Percentiles rank a stretch among this genome's conserved stretches.
Conservation (phyloP, 495 filamentous ascomycete species). For the Hypoxylon trugodes region DNA sequence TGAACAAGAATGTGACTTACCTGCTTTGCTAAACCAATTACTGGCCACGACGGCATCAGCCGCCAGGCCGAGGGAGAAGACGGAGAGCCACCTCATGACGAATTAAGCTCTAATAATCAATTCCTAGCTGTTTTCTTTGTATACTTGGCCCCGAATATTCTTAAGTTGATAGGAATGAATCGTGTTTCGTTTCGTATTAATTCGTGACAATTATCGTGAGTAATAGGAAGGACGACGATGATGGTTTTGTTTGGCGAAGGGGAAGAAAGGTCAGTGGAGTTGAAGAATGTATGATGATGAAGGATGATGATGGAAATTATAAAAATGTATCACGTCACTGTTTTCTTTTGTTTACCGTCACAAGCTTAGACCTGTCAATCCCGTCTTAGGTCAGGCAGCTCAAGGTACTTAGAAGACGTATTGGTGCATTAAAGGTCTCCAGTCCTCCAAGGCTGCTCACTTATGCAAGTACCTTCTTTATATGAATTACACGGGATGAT, state of each 20-base stretch:
- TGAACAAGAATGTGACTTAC: slow-evolving; percentile 56
- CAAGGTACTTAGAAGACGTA: neutral
- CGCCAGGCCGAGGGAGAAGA: slow-evolving; percentile 75
- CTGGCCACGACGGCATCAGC: slow-evolving; percentile 73
- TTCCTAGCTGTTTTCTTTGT: neutral
- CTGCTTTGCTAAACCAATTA: slow-evolving; percentile 84
- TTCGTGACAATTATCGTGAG: slow-evolving; percentile 13
- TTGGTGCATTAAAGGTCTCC: neutral
- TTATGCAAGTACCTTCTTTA: slow-evolving; percentile 1
- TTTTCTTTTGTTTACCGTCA: slow-evolving; percentile 37
- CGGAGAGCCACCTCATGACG: slow-evolving; percentile 78
- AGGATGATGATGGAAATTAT: slow-evolving; percentile 24
- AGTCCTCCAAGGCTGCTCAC: neutral
- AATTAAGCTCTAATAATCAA: neutral
- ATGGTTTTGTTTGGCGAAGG: slow-evolving; percentile 23
- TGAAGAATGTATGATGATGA: slow-evolving; percentile 33
- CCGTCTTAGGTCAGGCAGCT: neutral
- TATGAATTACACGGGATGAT: neutral
- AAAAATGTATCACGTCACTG: slow-evolving; percentile 39
- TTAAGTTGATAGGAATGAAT: neutral
- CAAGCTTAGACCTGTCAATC: slow-evolving; percentile 18
- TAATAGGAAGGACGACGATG: slow-evolving; percentile 6
- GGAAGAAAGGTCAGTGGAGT: slow-evolving; percentile 17
- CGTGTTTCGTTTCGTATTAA: neutral
- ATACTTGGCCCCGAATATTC: neutral